Evolutionary conservation across 2,329 filamentous ascomycete species (phyloP).

Genomic region (Davidsoniella neocaledoniae): DNA sequence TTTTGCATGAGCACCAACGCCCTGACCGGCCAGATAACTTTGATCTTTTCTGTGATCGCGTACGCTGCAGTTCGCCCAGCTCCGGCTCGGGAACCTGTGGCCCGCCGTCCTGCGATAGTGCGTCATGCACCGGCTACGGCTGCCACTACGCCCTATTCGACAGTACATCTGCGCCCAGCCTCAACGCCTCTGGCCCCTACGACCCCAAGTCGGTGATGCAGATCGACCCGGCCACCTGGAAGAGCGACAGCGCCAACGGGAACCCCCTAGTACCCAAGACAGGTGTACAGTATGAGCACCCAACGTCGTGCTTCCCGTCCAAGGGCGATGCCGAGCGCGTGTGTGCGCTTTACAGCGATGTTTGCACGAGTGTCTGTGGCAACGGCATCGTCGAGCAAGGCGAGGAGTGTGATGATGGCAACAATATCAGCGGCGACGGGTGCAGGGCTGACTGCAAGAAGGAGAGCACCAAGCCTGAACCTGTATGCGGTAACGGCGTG

Average conservation of each 20-base stretch:
- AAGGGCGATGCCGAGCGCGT: conserved; percentile 1
- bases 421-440: neutral
- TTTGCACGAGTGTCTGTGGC: conserved; percentile 5
- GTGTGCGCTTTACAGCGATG: conserved; percentile 4
- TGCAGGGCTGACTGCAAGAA: conserved; percentile 2
- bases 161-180: neutral
- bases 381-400: conserved; percentile 8
- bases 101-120: neutral
- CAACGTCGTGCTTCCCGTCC: conserved; percentile 1
- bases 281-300: neutral
- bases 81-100: neutral
- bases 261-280: neutral
- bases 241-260: neutral
- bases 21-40: conserved; percentile 4
- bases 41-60: conserved; percentile 4
- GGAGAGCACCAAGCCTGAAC: neutral
- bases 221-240: conserved; percentile 1
- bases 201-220: conserved; percentile 11
- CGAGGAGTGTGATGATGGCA: conserved; percentile 8
- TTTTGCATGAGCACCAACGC: conserved; percentile 9
- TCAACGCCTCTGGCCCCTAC: conserved; percentile 1
- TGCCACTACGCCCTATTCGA: conserved; percentile 7
- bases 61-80: conserved; percentile 3
- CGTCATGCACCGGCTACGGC: conserved; percentile 10
- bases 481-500: neutral